These are phyloP conservation scores for Ramalina intermedia DNA, from an alignment of 495 filamentous ascomycete species.

Conservation along the genomic window DNA sequence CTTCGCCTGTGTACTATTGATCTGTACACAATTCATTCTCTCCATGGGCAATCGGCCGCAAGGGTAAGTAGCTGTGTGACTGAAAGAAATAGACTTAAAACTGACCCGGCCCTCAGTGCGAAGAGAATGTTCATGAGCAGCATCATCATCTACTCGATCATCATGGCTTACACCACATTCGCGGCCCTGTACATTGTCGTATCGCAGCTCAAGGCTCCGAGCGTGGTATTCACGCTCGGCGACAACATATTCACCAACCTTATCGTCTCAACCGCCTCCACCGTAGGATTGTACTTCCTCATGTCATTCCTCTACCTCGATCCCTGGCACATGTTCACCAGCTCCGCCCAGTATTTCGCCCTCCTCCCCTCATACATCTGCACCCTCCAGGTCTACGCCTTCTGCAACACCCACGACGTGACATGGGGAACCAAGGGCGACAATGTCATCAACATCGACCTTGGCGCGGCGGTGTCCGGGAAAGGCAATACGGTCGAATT, in stretches of 20 bases:
- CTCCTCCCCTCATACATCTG: slow-evolving; percentile 90
- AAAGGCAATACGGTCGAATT: slow-evolving; percentile 67
- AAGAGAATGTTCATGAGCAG: slow-evolving; percentile 78
- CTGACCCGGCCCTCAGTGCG: slow-evolving; percentile 30
- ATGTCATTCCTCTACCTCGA: slow-evolving; percentile 94
- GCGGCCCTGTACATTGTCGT: slow-evolving; percentile 75
- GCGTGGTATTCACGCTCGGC: slow-evolving; percentile 42
- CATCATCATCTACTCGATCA: slow-evolving; percentile 76
- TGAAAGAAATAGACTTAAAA: slow-evolving; percentile 3
- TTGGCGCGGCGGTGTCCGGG: slow-evolving; percentile 64
- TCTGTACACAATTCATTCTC: slow-evolving; percentile 90
- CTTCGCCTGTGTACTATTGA: slow-evolving; percentile 72
- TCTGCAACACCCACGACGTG: slow-evolving; percentile 99
- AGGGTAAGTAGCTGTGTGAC: slow-evolving; percentile 36
- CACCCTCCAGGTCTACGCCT: slow-evolving; percentile 94
- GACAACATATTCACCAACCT: slow-evolving; percentile 90
- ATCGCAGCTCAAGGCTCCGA: slow-evolving; percentile 48
- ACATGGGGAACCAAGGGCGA: slow-evolving; percentile 99
- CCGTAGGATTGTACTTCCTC: slow-evolving; percentile 88
- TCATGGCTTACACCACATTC: slow-evolving; percentile 95
- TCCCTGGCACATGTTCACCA: slow-evolving; percentile 99
- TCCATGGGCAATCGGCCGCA: slow-evolving; percentile 98
- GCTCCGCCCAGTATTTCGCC: slow-evolving; percentile 81
- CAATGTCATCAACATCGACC: slow-evolving; percentile 81
- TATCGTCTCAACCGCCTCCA: slow-evolving; percentile 76